phyloP scores from a whole-genome alignment of 352 stramenopile species.

The Phytophthora litchii region DNA sequence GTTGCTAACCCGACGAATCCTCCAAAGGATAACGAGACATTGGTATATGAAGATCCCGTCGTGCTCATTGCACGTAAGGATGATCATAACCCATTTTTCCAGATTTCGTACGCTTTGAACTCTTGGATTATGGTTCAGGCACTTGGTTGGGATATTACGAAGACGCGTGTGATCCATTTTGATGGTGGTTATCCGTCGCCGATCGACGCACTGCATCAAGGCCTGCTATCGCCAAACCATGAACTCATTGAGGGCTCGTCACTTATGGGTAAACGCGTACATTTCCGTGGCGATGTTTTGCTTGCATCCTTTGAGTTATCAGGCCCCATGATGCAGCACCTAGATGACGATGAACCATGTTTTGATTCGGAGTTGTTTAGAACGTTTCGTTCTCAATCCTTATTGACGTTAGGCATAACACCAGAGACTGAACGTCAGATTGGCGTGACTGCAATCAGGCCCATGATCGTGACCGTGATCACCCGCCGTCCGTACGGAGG shows the following conservation, averaged over 20 bases:
- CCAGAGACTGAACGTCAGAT: constrained; percentile 32
- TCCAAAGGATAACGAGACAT: constrained; percentile 25
- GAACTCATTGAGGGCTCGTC: constrained; percentile 35
- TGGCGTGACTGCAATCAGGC: constrained; percentile 12
- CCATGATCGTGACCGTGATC: constrained; percentile 64
- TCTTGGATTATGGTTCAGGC: constrained; percentile 46
- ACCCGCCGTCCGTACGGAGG: constrained; percentile 56
- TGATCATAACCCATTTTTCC: constrained; percentile 66
- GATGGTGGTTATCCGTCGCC: constrained; percentile 49
- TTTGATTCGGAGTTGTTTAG: constrained; percentile 53
- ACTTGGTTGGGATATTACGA: constrained; percentile 36
- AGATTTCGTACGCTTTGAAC: constrained; percentile 48
- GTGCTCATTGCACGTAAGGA: constrained; percentile 49
- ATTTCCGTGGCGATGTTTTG: constrained; percentile 55
- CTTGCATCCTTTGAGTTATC: constrained; percentile 57
- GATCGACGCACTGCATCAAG: constrained; percentile 53
- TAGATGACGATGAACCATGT: constrained; percentile 70
- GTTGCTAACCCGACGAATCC: constrained; percentile 29
- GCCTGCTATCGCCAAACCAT: constrained; percentile 35
- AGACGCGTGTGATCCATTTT: constrained; percentile 50
- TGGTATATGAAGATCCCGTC: constrained; percentile 37
- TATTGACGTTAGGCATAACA: constrained; percentile 37
- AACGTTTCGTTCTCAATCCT: constrained; percentile 48
- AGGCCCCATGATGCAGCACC: constrained; percentile 72
- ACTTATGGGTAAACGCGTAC: constrained; percentile 37